Evolutionary conservation across 495 filamentous ascomycete genomes (phyloP), one percentile per base, ranked within the genome.

Genomic region (Penicillium canariense): DNA sequence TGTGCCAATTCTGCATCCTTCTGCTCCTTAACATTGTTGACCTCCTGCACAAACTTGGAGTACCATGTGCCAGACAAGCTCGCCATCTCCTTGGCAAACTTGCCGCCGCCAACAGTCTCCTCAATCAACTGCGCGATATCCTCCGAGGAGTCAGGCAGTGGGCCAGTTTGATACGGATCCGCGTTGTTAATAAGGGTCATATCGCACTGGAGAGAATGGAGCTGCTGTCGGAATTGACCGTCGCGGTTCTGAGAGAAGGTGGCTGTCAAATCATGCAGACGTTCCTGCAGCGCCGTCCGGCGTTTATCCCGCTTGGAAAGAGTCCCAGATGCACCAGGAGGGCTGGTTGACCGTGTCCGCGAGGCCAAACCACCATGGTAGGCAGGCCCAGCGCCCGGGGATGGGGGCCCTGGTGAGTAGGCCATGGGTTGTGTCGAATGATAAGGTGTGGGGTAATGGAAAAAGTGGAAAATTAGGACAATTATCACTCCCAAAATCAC

Each of bases 281-380:
- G 85, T 32, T 96, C 92, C 26, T 82, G 78, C 48, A 97, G 80
- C 46, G 82, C 79, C 53, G 87, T 87, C 49, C 92, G 86, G 54
- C 89, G 84, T 67, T 96, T 94, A 76, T 97, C 92, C 61, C 90
- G 83, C 77, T 98, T 98, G 4, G 91, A 90, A 27, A 52, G 80
- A 69, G 64, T 68, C 6, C 67, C 63, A 38, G 63, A 60, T 15
- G 62, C 58, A 30, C 59, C 59, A 12, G 61, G 62, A 7, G 73
- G 75, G 53, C 73, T 77, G 8, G 61, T 55, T 12, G 75, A 75
- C 2, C 70, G 69, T 22, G 64, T 67, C 25, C 69, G 56, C 10
- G 59, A 62, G 40, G 68, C 62, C 35, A 68, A 35, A 11, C 60
- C 66, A 51, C 54, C 58, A 60, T 56, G 34, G 57, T 61, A 30